A percentile compares a stretch with the other conserved stretches of the same genome.
phyloP scores from a whole-genome alignment of 2,329 filamentous ascomycete genomes.

The Fusarium sp. region DNA sequence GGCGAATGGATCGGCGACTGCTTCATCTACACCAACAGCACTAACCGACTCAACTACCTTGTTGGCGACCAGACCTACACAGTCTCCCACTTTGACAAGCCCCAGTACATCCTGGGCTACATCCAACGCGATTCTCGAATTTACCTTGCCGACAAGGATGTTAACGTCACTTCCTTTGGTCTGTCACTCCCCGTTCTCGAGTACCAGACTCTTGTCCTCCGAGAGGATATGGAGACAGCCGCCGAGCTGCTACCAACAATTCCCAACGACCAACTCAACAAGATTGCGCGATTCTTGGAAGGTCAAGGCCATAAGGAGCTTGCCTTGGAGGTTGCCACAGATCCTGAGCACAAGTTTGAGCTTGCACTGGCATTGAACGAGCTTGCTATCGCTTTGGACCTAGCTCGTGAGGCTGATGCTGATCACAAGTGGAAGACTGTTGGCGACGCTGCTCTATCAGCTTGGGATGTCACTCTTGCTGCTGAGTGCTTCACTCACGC shows the following conservation, averaged over 20 bases:
- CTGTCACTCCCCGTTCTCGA: conserved; percentile 93
- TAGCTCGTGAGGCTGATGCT: conserved; percentile 83
- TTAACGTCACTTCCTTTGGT: conserved; percentile 87
- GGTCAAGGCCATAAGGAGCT: conserved; percentile 97
- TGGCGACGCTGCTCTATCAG: conserved; percentile 86
- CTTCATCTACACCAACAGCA: conserved; percentile 98
- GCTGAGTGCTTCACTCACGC: conserved; percentile 93
- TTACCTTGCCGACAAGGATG: conserved; percentile 95
- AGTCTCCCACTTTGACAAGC: conserved; percentile 94
- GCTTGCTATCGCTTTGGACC: conserved; percentile 83
- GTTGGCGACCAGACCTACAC: conserved; percentile 98
- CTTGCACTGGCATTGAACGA: conserved; percentile 85
- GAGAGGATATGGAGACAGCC: conserved; percentile 91
- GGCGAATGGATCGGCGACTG: conserved; percentile 99
- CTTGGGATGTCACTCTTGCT: conserved; percentile 87
- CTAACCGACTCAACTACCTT: conserved; percentile 96
- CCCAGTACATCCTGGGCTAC: conserved; percentile 95
- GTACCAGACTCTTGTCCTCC: conserved; percentile 95
- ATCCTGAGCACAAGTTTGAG: conserved; percentile 96
- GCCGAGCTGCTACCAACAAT: conserved; percentile 85
- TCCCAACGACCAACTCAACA: conserved; percentile 93
- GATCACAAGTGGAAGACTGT: conserved; percentile 99
- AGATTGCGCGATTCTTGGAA: conserved; percentile 96
- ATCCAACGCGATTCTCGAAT: conserved; percentile 94
- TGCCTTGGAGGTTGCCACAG: conserved; percentile 91